These are phyloP conservation scores for Trichoderma arundinaceum DNA, from an alignment of 2,329 filamentous ascomycete species.

Conservation along the genomic window DNA sequence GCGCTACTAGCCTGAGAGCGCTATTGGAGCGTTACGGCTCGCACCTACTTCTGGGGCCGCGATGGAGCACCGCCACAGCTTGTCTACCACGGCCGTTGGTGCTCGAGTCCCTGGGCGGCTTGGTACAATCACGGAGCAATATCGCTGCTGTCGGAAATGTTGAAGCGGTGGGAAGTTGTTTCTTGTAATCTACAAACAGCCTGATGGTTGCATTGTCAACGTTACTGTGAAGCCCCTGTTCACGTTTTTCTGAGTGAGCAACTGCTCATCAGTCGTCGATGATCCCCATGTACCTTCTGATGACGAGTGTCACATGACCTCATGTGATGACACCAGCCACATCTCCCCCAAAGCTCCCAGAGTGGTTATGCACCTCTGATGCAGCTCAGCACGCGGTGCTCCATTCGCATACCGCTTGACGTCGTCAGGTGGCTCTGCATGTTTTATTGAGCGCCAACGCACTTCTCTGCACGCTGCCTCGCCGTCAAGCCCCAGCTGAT, in stretches of 20 bases:
- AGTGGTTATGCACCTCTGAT: slow-evolving; percentile 28
- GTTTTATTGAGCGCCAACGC: slow-evolving; percentile 30
- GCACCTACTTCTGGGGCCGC: slow-evolving; percentile 29
- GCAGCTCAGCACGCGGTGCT: slow-evolving; percentile 30
- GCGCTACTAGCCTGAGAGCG: slow-evolving; percentile 18
- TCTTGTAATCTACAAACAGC: neutral
- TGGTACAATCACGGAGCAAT: neutral
- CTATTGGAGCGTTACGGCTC: slow-evolving; percentile 14
- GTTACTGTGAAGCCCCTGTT: neutral
- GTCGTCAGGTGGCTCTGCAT: slow-evolving; percentile 33
- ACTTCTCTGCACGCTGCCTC: slow-evolving; percentile 24
- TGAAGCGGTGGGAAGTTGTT: neutral
- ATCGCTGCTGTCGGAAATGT: neutral
- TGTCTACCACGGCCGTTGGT: neutral
- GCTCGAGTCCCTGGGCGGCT: neutral
- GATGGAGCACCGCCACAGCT: slow-evolving; percentile 26
- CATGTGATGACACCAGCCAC: slow-evolving; percentile 45
- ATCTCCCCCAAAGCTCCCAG: slow-evolving; percentile 12
- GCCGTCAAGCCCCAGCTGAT: slow-evolving; percentile 25
- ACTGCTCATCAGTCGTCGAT: neutral
- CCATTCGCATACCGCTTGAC: slow-evolving; percentile 33
- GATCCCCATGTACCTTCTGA: neutral
- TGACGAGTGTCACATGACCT: slow-evolving; percentile 36
- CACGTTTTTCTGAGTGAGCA: neutral
- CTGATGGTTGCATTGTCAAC: too few relatives aligned